Conservation (phyloP, 2,329 filamentous ascomycete species). For the Alternaria rosae region DNA sequence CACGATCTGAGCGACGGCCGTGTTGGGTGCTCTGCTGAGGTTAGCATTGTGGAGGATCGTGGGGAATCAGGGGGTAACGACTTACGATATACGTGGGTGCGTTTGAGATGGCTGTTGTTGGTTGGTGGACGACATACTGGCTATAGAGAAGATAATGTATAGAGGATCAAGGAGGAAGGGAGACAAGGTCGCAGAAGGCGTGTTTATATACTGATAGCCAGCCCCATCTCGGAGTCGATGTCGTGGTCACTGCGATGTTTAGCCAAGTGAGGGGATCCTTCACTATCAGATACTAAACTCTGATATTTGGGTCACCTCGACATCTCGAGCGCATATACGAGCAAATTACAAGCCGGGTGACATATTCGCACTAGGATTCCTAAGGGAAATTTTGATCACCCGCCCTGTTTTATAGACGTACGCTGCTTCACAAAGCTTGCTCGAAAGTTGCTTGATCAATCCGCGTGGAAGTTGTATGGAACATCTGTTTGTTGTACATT, state of each 20-base stretch:
- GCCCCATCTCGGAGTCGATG: background rate
- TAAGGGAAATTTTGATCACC: background rate
- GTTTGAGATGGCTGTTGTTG: background rate
- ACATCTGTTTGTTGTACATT: conserved; percentile 16
- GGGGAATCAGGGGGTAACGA: background rate
- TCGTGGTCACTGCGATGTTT: background rate
- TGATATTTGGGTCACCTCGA: background rate
- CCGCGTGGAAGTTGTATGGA: background rate
- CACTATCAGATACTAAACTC: background rate
- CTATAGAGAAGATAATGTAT: background rate
- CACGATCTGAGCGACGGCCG: background rate
- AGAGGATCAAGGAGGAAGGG: background rate
- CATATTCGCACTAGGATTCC: background rate
- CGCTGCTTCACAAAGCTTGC: background rate
- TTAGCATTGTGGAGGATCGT: background rate
- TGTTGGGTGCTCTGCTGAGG: background rate
- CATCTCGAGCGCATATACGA: background rate
- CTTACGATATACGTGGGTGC: background rate
- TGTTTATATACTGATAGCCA: background rate
- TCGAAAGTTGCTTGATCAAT: background rate
- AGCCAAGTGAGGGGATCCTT: background rate
- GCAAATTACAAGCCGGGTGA: background rate
- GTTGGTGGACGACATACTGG: background rate
- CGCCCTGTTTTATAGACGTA: background rate
- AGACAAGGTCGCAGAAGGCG: background rate